Percentiles rank a stretch among this genome's conserved stretches.
These are phyloP conservation scores for Candida hungchunana DNA, from an alignment of 805 yeast genomes.

Conservation along the genomic window DNA sequence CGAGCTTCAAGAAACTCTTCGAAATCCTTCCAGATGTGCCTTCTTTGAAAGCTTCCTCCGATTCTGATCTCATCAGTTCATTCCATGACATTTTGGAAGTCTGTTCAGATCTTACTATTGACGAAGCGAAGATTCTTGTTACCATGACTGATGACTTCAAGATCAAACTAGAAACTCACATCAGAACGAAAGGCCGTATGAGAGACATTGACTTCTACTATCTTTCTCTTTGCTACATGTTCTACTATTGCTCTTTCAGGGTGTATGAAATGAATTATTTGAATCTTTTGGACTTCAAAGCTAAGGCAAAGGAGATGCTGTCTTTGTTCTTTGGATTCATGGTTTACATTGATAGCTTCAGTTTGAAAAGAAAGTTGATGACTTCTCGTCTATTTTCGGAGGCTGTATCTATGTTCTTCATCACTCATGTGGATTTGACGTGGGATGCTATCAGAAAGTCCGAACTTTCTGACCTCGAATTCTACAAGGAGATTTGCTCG, in stretches of 20 bases:
- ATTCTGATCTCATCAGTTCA: slow-evolving; percentile 6
- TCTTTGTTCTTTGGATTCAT: slow-evolving; percentile 16
- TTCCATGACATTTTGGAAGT: slow-evolving; percentile 14
- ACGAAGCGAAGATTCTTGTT: slow-evolving; percentile 15
- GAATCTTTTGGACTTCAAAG: slow-evolving; percentile 14
- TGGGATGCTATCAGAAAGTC: slow-evolving; percentile 14
- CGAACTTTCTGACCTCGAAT: slow-evolving; percentile 11
- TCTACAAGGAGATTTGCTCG: slow-evolving; percentile 14
- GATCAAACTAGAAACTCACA: slow-evolving; percentile 16
- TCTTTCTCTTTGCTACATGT: slow-evolving; percentile 16
- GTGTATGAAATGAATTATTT: slow-evolving; percentile 14
- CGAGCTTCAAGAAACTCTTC: slow-evolving; percentile 11
- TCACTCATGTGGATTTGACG: slow-evolving; percentile 6
- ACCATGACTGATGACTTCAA: slow-evolving; percentile 20
- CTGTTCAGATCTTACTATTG: slow-evolving; percentile 10
- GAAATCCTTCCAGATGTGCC: slow-evolving; percentile 6
- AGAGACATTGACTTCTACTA: slow-evolving; percentile 20
- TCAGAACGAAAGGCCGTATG: slow-evolving; percentile 18
- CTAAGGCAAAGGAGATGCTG: slow-evolving; percentile 11
- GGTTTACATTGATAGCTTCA: slow-evolving; percentile 9
- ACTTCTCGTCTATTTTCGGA: slow-evolving; percentile 15
- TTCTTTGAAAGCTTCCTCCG: slow-evolving; percentile 1
- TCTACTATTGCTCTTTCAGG: slow-evolving; percentile 16
- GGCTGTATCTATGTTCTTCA: slow-evolving; percentile 17
- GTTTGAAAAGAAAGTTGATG: slow-evolving; percentile 10